Base-by-base conservation (phyloP, 148 eudicot genomes). In the Camellia sinensis region DNA sequence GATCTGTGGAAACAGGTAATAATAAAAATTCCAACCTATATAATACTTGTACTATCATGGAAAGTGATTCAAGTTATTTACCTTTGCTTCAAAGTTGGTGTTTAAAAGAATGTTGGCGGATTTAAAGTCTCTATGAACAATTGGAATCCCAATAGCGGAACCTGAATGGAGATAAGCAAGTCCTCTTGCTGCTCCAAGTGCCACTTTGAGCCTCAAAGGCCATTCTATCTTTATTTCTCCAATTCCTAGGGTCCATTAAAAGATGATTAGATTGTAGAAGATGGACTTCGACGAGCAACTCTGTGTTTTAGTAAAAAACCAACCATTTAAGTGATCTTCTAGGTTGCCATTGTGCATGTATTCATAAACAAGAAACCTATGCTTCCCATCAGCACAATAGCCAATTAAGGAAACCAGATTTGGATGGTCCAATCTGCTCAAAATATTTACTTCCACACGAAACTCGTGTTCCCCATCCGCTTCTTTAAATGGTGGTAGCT, bases 391-490 rank as follows among this genome's bases (percentile, higher is more conserved):
- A 29, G 98, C 99, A 76, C 98, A 94, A 80, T 96, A 96, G 62
- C 99, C 99, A 21, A 93, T 92, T 68, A 96, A 76, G 13, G 94
- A 87, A 41, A 94, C 99, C 43, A 96, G 90, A 91, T 94, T 94
- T 13, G 93, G 92, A 87, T 96, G 98, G 75, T 96, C 97, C 66
- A 94, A 76, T 81, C 99, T 90, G 91, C 97, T 96, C 83, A 96
- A 83, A 17, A 93, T 92, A 87, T 96, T 98, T 19, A 93, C 98
- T 85, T 96, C 98, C 53, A 93, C 99, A 12, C 95, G 91, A 56
- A 96, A 96, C 83, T 91, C 99, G 11, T 92, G 88, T 82, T 96
- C 99, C 63, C 99, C 98, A 87, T 93, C 92, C 6, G 99, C 97
- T 85, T 79, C 90, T 84, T 86, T 92, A 40, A 85, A 81, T 62